Evolutionary conservation across 192 early-diverging fungal species (phyloP), one percentile per base, ranked within the genome.

Genomic region (Coemansia sp.): DNA sequence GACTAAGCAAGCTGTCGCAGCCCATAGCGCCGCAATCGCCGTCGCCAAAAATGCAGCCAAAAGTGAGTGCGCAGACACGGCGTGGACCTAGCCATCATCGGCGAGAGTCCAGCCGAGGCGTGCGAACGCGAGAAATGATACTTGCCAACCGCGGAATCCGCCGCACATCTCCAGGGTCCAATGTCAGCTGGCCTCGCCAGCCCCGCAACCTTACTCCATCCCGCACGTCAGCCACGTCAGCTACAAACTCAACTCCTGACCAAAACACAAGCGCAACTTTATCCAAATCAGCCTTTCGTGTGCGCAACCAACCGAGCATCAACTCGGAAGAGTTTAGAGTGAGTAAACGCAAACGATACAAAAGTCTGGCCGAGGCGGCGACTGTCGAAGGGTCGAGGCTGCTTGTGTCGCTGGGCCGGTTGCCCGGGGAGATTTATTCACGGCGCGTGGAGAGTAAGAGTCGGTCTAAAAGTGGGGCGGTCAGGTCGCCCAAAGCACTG

Each of bases 281-380:
- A 45, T 45, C 41, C 41, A n/a, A n/a, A 45, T 10, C 41, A 12
- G 14, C 11, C 39, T 10, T 0, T 0, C 41, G 14, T 0, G 32
- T 35, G 32, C 32, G 32, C 8, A 35, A 7, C 32, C 32, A 35
- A 35, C 8, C 32, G 6, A 35, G 32, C 32, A 35, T 15, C 29
- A 35, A 21, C 17, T 50, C 50, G 1, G 51, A 5, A n/a, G 61
- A 41, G 11, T 12, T 11, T 3, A 7, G 61, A 2, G 61, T 53
- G 8, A 57, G n/a, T 22, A 55, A 62, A 25, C 65, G 64, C 2
- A 59, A 62, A 61, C 63, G 63, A 14, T 79, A 79, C 67, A 79
- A 79, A 61, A 69, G 76, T 48, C 50, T 79, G 60, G 76, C 76
- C 0, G 76, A 79, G 61, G 70, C 64, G 0, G 76, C 76, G 0